Conservation (phyloP, 305 asterid species). For the Petunia hybrid region DNA sequence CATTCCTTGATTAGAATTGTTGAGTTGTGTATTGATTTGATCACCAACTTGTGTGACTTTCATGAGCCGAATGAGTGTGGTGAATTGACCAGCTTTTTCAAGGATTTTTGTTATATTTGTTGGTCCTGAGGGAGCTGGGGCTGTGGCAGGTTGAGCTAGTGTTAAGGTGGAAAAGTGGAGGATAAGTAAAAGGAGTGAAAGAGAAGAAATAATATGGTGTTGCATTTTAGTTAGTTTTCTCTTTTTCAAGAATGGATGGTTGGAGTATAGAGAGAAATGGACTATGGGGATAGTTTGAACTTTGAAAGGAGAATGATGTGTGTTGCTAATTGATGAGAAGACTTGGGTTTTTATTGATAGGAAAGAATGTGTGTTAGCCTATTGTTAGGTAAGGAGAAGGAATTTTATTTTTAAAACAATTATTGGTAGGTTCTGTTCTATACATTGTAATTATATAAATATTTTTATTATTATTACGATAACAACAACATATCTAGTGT, state of each 20-base stretch:
- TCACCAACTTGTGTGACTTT: constrained; percentile 44
- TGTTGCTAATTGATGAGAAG: background rate
- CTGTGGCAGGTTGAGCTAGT: constrained; percentile 43
- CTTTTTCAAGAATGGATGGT: background rate
- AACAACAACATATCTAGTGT: too few species aligned
- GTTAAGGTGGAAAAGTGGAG: constrained; percentile 33
- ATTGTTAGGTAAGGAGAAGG: constrained; percentile 34
- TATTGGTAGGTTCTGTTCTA: background rate
- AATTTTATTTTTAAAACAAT: constrained; percentile 35
- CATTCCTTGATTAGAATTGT: constrained; percentile 51
- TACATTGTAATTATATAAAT: too few species aligned
- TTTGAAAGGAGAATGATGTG: constrained; percentile 7
- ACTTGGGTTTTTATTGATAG: constrained; percentile 36
- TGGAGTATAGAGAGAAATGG: background rate
- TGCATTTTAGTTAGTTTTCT: constrained; percentile 8
- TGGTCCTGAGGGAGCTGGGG: constrained; percentile 53
- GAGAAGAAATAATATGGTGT: constrained; percentile 21
- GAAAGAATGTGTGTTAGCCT: background rate
- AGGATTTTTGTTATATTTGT: constrained; percentile 56
- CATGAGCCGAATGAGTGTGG: constrained; percentile 46
- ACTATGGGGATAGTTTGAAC: background rate
- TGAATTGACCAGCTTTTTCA: constrained; percentile 58
- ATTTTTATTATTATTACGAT: too few species aligned
- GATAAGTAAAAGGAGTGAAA: constrained; percentile 30
- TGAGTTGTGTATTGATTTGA: constrained; percentile 52